Conservation (phyloP, 2,329 filamentous ascomycete genomes). For the Ophiostoma australiae region DNA sequence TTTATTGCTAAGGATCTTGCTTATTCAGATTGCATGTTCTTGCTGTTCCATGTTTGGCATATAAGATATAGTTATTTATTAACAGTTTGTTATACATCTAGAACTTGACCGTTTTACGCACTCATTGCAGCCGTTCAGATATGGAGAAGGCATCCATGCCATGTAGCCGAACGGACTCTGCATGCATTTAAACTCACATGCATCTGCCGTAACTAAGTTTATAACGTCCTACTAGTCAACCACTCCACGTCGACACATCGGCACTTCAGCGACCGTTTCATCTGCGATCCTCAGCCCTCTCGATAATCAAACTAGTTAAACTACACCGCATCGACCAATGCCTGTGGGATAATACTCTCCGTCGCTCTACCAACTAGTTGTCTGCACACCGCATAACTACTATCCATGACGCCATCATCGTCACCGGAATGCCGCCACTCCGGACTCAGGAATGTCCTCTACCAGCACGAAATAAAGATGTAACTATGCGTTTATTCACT, state of each 20-base stretch:
- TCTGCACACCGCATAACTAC: background rate
- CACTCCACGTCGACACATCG: background rate
- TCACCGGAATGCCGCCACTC: slow-evolving; percentile 5
- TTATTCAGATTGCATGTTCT: background rate
- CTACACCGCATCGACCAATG: background rate
- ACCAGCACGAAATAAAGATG: background rate
- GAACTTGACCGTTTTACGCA: background rate
- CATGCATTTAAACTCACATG: background rate
- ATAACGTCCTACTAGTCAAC: background rate
- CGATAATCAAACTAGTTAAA: background rate
- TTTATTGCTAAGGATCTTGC: too few relatives aligned
- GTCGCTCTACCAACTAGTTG: background rate
- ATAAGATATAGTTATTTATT: too few relatives aligned
- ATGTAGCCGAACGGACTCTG: background rate
- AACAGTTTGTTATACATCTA: too few relatives aligned
- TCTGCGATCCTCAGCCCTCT: background rate
- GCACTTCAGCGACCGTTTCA: background rate
- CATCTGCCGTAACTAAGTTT: background rate
- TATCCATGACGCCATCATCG: background rate
- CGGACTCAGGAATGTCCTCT: background rate
- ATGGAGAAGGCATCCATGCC: background rate
- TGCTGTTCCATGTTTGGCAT: background rate
- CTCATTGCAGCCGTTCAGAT: background rate
- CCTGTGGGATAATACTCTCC: background rate
- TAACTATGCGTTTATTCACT: background rate